Conservation (phyloP, 1,139 yeast species). For the Torulaspora globosa region DNA sequence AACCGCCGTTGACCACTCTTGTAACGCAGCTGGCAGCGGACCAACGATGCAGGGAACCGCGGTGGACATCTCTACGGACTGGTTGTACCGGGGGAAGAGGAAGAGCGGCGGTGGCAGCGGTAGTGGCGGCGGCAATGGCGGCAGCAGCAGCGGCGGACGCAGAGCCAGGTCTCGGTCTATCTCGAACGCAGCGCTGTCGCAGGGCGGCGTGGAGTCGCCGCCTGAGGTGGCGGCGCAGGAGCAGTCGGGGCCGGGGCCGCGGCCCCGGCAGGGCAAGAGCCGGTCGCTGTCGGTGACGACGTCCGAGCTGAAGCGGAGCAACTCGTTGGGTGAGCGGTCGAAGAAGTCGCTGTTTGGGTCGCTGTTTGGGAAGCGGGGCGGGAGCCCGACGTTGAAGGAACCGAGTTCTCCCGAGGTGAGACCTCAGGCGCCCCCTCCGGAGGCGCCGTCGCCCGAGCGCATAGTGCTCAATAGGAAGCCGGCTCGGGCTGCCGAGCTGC, state of each 20-base stretch:
- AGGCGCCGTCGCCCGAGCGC: constrained; percentile 26
- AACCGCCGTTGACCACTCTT: constrained; percentile 6
- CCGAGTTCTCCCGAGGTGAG: constrained; percentile 26
- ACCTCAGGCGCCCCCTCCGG: constrained; percentile 20
- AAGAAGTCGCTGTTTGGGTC: constrained; percentile 30
- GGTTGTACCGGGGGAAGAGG: constrained; percentile 34
- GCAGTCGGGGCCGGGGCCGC: constrained; percentile 2
- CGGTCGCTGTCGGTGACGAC: constrained; percentile 14
- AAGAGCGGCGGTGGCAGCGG: constrained; percentile 3
- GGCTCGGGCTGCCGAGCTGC: constrained; percentile 32
- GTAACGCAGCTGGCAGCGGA: too few species aligned
- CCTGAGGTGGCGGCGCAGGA: constrained; percentile 3
- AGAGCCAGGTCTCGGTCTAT: constrained; percentile 6
- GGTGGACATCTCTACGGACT: constrained; percentile 35
- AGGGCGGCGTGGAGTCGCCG: background rate
- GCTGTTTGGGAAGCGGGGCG: constrained; percentile 23
- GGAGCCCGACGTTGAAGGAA: constrained; percentile 16
- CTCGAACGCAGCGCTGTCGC: constrained; percentile 13
- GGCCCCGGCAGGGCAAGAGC: background rate
- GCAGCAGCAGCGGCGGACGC: constrained; percentile 6
- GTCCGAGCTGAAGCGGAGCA: constrained; percentile 16
- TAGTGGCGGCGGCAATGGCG: background rate
- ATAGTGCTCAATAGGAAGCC: constrained; percentile 47
- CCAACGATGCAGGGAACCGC: constrained; percentile 14
- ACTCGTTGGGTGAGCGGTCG: constrained; percentile 17